Conservation (phyloP, 371 early-diverging fungal genomes). For the Mortierella sp. region DNA sequence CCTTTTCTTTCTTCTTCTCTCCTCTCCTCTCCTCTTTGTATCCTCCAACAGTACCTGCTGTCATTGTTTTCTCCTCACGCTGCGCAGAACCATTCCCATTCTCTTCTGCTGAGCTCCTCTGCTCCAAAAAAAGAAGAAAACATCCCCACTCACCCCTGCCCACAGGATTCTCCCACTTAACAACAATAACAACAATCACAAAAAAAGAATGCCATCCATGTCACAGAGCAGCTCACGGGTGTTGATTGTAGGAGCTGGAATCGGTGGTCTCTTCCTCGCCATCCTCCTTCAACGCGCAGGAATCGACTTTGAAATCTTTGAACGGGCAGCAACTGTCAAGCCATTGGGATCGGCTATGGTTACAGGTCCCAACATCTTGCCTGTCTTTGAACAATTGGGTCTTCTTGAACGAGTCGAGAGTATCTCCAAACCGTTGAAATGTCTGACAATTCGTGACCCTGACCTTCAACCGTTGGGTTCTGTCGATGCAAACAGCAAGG, state of each 20-base stretch:
- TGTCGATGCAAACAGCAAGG: conserved; percentile 16
- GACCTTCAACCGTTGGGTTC: conserved; percentile 15
- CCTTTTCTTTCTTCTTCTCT: too few species aligned
- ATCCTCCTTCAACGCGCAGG: conserved; percentile 30
- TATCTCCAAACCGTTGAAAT: conserved; percentile 35
- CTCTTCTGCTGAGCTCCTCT: too few species aligned
- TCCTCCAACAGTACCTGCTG: too few species aligned
- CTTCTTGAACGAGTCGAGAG: conserved; percentile 25
- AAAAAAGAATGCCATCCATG: too few species aligned
- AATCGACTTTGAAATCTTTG: conserved; percentile 41
- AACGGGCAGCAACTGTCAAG: conserved; percentile 19
- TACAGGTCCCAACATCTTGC: conserved; percentile 27
- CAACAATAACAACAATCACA: too few species aligned
- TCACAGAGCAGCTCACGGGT: conserved; percentile 12
- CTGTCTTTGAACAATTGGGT: conserved; percentile 38
- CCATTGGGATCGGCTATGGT: conserved; percentile 38
- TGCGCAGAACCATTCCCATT: too few species aligned
- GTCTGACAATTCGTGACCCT: conserved; percentile 22
- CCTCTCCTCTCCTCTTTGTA: too few species aligned
- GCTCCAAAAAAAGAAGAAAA: too few species aligned
- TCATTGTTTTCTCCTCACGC: too few species aligned
- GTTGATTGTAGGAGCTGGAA: conserved; percentile 38
- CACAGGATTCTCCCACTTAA: too few species aligned
- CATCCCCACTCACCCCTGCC: too few species aligned
- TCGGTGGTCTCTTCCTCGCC: conserved; percentile 36